These are phyloP conservation scores for Aspergillus phoenicis DNA, from an alignment of 2,329 filamentous ascomycete genomes.

Conservation along the genomic window DNA sequence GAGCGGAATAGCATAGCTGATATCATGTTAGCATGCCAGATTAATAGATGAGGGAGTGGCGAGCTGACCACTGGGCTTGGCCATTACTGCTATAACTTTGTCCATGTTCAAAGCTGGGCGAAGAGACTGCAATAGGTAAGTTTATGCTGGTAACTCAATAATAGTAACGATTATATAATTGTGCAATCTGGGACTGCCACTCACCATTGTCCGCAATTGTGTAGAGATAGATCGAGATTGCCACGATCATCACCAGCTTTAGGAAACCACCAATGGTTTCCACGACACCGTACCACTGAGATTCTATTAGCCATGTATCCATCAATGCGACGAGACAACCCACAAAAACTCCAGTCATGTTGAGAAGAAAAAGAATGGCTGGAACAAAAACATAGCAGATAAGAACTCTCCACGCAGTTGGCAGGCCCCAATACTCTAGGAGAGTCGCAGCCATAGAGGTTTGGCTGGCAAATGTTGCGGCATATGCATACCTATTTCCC, in stretches of 20 bases:
- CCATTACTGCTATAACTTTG: neutral
- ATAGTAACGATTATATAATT: too few species aligned
- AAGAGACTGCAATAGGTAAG: neutral
- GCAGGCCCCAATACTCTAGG: neutral
- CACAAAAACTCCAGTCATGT: neutral
- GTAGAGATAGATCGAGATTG: neutral
- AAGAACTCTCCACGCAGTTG: neutral
- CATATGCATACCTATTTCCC: neutral
- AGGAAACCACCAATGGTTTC: neutral
- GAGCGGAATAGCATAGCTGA: neutral
- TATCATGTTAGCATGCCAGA: neutral
- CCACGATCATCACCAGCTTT: neutral
- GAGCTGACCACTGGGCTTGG: neutral
- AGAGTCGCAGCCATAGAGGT: neutral
- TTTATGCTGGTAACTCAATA: too few species aligned
- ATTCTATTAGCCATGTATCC: neutral
- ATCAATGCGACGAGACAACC: neutral
- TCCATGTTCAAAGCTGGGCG: neutral
- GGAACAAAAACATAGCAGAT: neutral
- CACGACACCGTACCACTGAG: neutral
- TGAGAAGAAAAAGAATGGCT: neutral
- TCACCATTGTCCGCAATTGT: neutral
- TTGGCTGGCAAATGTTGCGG: neutral
- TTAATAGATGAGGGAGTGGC: neutral
- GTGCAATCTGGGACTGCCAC: neutral